These are phyloP conservation scores for Tuber indicum DNA, from an alignment of 495 filamentous ascomycete genomes.

Conservation along the genomic window DNA sequence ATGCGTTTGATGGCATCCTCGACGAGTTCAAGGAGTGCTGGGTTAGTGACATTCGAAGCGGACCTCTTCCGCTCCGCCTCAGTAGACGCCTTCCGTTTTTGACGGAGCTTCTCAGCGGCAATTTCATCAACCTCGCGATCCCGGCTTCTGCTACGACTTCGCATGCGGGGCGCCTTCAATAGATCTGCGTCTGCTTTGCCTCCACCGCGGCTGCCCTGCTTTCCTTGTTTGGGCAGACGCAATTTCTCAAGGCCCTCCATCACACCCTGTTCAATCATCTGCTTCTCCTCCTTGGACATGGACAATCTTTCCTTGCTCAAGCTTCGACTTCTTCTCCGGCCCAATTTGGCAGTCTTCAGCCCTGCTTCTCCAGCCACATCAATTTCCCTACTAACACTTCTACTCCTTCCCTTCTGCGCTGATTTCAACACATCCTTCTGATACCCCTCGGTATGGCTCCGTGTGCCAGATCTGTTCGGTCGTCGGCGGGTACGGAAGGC, in stretches of 20 bases:
- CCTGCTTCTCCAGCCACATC: conserved; percentile 43
- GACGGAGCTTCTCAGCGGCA: conserved; percentile 36
- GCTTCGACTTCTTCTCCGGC: conserved; percentile 59
- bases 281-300: conserved; percentile 59
- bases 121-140: conserved; percentile 54
- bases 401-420: conserved; percentile 31
- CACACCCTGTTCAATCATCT: conserved; percentile 59
- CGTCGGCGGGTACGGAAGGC: conserved; percentile 33
- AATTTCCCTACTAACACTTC: conserved; percentile 48
- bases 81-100: conserved; percentile 36
- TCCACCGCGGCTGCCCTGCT: conserved; percentile 49
- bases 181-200: conserved; percentile 38
- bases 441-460: conserved; percentile 28
- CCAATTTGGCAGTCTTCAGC: conserved; percentile 39
- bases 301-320: conserved; percentile 63
- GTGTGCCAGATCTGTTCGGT: conserved; percentile 29
- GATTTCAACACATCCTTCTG: conserved; percentile 29
- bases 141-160: conserved; percentile 57
- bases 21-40: conserved; percentile 86
- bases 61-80: conserved; percentile 34
- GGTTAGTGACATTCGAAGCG: conserved; percentile 81
- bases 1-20: conserved; percentile 91
- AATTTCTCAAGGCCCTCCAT: conserved; percentile 44
- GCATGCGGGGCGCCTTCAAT: conserved; percentile 34
- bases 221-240: conserved; percentile 43